Evolutionary conservation across 768 basidiomycete species (phyloP).

Genomic region (Hygrocybe coccinea): DNA sequence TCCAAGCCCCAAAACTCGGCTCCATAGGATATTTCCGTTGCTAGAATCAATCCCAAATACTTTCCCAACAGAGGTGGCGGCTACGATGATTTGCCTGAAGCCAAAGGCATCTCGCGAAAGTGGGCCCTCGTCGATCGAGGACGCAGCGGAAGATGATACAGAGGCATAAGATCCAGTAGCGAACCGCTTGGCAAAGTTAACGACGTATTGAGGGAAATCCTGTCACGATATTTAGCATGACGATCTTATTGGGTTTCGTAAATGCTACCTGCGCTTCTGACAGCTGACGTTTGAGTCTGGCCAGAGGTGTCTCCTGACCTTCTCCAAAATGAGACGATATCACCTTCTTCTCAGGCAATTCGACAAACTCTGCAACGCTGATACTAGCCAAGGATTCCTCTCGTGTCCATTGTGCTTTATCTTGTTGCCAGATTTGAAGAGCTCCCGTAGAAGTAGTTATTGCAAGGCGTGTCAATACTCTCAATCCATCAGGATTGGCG

Average conservation of each 20-base stretch:
- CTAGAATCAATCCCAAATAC: constrained; percentile 78
- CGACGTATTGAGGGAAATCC: constrained; percentile 67
- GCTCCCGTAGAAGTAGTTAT: constrained; percentile 73
- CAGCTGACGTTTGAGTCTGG: constrained; percentile 53
- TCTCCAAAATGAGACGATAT: constrained; percentile 32
- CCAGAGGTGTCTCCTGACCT: constrained; percentile 45
- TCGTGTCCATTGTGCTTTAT: constrained; percentile 63
- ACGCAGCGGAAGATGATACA: constrained; percentile 33
- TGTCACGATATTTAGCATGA: constrained; percentile 23
- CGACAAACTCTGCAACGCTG: constrained; percentile 62
- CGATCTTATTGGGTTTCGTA: neutral
- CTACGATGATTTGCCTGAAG: constrained; percentile 78
- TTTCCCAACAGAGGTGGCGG: constrained; percentile 66
- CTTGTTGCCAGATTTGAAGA: constrained; percentile 67
- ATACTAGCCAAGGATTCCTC: constrained; percentile 75
- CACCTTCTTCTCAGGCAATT: constrained; percentile 59
- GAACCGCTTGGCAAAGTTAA: constrained; percentile 67
- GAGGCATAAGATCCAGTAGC: constrained; percentile 62
- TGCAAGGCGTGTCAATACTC: constrained; percentile 40
- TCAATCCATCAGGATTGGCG: constrained; percentile 34
- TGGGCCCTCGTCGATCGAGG: constrained; percentile 29
- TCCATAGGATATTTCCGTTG: constrained; percentile 77
- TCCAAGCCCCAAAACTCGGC: constrained; percentile 66
- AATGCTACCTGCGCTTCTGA: constrained; percentile 52
- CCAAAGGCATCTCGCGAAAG: constrained; percentile 76